These are phyloP conservation scores for Pseudopyricularia cyperi DNA, from an alignment of 2,329 filamentous ascomycete genomes.

Conservation along the genomic window DNA sequence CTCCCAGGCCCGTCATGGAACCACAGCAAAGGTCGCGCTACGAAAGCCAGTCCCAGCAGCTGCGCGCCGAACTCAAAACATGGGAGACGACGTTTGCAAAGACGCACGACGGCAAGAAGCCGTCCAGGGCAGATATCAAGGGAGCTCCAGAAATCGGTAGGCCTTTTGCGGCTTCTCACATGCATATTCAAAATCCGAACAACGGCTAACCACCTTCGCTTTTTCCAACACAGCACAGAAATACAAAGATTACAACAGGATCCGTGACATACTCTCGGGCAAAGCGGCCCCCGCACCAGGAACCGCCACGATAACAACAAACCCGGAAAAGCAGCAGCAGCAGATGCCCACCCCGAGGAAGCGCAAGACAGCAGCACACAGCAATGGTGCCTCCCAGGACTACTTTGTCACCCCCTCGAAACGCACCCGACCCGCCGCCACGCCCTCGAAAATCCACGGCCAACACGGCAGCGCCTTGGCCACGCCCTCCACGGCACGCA, in stretches of 20 bases:
- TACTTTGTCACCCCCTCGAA: conserved; percentile 36
- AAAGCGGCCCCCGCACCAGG: conserved; percentile 26
- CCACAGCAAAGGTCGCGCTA: conserved; percentile 27
- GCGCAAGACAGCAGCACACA: conserved; percentile 25
- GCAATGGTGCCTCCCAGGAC: conserved; percentile 14
- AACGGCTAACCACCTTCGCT: not conserved
- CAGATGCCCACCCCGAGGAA: conserved; percentile 21
- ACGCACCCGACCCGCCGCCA: conserved; percentile 5
- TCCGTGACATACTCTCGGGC: conserved; percentile 45
- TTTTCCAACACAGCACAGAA: conserved; percentile 43
- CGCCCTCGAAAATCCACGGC: conserved; percentile 10
- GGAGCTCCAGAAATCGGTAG: conserved; percentile 57
- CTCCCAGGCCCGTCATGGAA: conserved; percentile 32
- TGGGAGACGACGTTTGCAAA: conserved; percentile 61
- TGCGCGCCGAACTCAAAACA: conserved; percentile 58
- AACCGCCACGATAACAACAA: not conserved
- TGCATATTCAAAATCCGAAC: not conserved
- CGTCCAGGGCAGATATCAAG: conserved; percentile 64
- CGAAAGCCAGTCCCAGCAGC: conserved; percentile 34
- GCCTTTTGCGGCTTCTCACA: conserved; percentile 5
- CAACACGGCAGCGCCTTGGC: conserved; percentile 22
- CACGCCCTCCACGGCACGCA: conserved; percentile 43
- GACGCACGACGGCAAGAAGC: conserved; percentile 53
- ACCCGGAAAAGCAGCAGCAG: conserved; percentile 14
- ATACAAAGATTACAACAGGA: conserved; percentile 63